Conservation (phyloP, 73 alveolate species). For the Blepharisma japonicum region DNA sequence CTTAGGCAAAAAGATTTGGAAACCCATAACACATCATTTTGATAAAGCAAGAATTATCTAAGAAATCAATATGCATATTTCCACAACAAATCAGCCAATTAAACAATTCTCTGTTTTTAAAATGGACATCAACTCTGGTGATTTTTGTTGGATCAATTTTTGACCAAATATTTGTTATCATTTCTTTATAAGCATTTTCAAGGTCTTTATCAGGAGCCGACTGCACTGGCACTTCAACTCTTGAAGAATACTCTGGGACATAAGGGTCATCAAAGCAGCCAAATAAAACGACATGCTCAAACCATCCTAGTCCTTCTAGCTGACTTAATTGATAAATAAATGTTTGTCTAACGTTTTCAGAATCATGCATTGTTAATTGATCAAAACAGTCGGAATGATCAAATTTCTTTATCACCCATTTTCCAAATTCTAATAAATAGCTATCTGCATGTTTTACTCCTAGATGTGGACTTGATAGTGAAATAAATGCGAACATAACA, state of each 20-base stretch:
- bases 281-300: slow-evolving; percentile 84
- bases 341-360: slow-evolving; percentile 79
- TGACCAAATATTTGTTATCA: slow-evolving; percentile 84
- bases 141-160: slow-evolving; percentile 66
- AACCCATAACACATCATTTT: slow-evolving; percentile 5
- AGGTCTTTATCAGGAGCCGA: slow-evolving; percentile 62
- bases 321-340: slow-evolving; percentile 85
- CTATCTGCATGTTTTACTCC: slow-evolving; percentile 78
- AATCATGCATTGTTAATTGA: slow-evolving; percentile 89
- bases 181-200: slow-evolving; percentile 75
- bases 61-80: slow-evolving; percentile 23
- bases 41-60: slow-evolving; percentile 21
- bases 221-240: slow-evolving; percentile 55
- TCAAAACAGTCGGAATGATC: slow-evolving; percentile 81
- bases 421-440: slow-evolving; percentile 72
- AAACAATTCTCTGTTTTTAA: slow-evolving; percentile 71
- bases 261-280: slow-evolving; percentile 91
- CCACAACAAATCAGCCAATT: not conserved
- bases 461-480: slow-evolving; percentile 96
- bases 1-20: not conserved
- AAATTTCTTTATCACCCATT: slow-evolving; percentile 96
- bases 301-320: slow-evolving; percentile 83
- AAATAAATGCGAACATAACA: slow-evolving; percentile 80
- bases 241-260: slow-evolving; percentile 96
- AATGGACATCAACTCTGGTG: slow-evolving; percentile 92